phyloP scores from a whole-genome alignment of 441 rosid genomes.

The Erysimum cheiri region DNA sequence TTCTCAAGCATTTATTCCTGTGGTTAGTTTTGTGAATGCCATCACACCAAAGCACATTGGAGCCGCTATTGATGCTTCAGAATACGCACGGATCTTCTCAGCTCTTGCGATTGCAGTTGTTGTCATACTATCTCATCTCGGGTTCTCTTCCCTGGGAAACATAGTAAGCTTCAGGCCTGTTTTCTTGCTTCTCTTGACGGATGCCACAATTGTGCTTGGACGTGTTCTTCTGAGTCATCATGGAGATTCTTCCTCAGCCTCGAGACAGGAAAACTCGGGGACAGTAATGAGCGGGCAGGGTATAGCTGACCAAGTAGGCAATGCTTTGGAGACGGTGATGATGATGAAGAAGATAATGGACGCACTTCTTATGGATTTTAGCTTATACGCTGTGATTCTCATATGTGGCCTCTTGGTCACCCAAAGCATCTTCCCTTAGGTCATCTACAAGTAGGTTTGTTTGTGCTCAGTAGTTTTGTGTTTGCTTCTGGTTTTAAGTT shows the following conservation, averaged over 20 bases:
- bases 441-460: slow-evolving; percentile 20
- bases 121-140: slow-evolving; percentile 57
- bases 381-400: slow-evolving; percentile 61
- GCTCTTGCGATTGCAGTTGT: slow-evolving; percentile 56
- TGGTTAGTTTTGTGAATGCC: slow-evolving; percentile 24
- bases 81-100: slow-evolving; percentile 53
- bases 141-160: slow-evolving; percentile 61
- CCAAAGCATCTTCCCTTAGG: slow-evolving; percentile 34
- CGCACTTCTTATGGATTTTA: slow-evolving; percentile 73
- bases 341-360: slow-evolving; percentile 66
- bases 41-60: slow-evolving; percentile 59
- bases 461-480: slow-evolving; percentile 3
- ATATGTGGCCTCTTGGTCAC: slow-evolving; percentile 63
- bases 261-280: too few relatives aligned
- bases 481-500: not conserved
- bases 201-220: slow-evolving; percentile 57
- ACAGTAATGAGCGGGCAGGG: slow-evolving; percentile 46
- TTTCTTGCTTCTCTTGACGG: slow-evolving; percentile 64
- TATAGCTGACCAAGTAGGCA: slow-evolving; percentile 68
- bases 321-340: slow-evolving; percentile 65
- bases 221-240: slow-evolving; percentile 47
- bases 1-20: slow-evolving; percentile 44
- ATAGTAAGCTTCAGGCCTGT: slow-evolving; percentile 71
- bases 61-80: slow-evolving; percentile 64
- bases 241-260: slow-evolving; percentile 40